Evolutionary conservation across 177 flowering plant species (phyloP), one percentile per base, ranked within the genome.

Genomic region (Vitis hybrid): DNA sequence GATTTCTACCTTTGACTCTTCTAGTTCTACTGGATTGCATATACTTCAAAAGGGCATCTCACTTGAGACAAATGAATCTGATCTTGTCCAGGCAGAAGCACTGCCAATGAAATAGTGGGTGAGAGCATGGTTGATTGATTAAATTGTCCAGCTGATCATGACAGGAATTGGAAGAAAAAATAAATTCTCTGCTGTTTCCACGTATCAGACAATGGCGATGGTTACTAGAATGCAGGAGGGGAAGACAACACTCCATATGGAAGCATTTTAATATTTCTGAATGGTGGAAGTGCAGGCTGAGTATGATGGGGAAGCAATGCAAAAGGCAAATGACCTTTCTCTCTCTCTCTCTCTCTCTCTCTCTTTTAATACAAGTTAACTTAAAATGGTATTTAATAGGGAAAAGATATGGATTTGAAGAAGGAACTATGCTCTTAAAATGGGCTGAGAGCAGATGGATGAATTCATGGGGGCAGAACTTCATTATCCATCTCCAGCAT

Each of bases 41-140:
- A 58, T 82, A 10, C 87, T 89, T 69, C 95, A 85, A 57, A 88
- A 80, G 60, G 83, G 84, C 73, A 68, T 83, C 67, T 86, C 96
- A 4, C 85, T 91, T 66, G 99, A 96, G 71, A 87, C 93, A 78
- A 90, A 91, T 64, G 95, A 85, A 66, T 90, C 92, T 24, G 87
- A 87, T 3, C 28, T 70, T 85, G 71, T 85, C 87, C 52, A 49
- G 87, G 83, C 66, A 82, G 83, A 63, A 87, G 88, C 51, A 65
- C 68, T 64, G 72, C 81, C 66, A 77, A 80, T 68, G 88, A 82
- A 71, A 83, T 83, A 47, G 88, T 82, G 62, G 86, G 88, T 18
- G 88, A 85, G 72, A 85, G 74, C 67, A 57, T 70, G 53, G 75
- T 76, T 57, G 83, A 83, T 67, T 71, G 84, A 17, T 64, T 81